Percentiles rank a stretch among this genome's conserved stretches.
Conservation (phyloP, 768 basidiomycete species). For the Rhizopogon roseolus region DNA sequence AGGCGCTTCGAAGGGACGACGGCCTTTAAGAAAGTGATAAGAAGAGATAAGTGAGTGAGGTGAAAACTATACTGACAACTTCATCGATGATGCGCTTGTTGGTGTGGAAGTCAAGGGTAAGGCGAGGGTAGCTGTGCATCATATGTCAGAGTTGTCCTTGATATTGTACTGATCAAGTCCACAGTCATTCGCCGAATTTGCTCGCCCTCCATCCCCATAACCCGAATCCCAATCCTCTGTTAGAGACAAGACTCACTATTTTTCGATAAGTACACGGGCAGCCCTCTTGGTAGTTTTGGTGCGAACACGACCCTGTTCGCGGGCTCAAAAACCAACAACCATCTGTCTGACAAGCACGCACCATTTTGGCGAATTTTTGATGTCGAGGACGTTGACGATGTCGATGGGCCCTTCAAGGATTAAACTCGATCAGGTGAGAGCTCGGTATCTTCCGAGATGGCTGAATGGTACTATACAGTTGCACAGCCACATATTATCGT, state of each 20-base stretch:
- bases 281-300: slow-evolving; percentile 99
- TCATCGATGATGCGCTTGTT: slow-evolving; percentile 99
- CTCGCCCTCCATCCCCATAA: neutral
- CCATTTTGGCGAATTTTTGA: slow-evolving; percentile 42
- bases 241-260: slow-evolving; percentile 65
- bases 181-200: neutral
- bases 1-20: slow-evolving; percentile 97
- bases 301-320: slow-evolving; percentile 88
- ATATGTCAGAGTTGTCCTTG: neutral
- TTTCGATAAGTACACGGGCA: slow-evolving; percentile 98
- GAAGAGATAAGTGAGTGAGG: neutral
- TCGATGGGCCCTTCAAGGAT: slow-evolving; percentile 5
- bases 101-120: slow-evolving; percentile 99
- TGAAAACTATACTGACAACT: slow-evolving; percentile 57
- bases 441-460: slow-evolving; percentile 26
- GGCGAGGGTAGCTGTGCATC: slow-evolving; percentile 82
- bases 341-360: slow-evolving; percentile 19
- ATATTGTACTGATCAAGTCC: neutral
- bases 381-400: slow-evolving; percentile 21
- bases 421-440: neutral
- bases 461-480: slow-evolving; percentile 32
- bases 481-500: slow-evolving; percentile 6
- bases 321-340: slow-evolving; percentile 4
- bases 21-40: slow-evolving; percentile 43
- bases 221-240: neutral